Conservation (phyloP, 306 rosid species). For the Cucurbita pepo region DNA sequence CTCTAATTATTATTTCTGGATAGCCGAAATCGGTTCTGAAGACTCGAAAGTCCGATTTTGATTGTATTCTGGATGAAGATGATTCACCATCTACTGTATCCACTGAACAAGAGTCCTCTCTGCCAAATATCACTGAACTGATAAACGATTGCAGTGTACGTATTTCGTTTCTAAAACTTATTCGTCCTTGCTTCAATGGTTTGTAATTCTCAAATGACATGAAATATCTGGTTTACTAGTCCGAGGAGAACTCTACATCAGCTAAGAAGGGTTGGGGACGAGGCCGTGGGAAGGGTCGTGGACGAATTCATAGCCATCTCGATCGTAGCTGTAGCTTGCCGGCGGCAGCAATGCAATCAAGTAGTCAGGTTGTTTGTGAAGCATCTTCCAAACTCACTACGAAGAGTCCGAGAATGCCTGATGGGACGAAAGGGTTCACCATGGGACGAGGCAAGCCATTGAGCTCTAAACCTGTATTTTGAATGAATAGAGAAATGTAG, state of each 20-base stretch:
- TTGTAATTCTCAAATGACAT: not conserved
- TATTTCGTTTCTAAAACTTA: not conserved
- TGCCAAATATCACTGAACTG: conserved; percentile 26
- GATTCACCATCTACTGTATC: conserved; percentile 37
- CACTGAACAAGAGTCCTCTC: conserved; percentile 33
- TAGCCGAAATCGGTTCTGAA: conserved; percentile 89
- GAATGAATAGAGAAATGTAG: conserved; percentile 1
- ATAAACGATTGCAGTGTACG: conserved; percentile 45
- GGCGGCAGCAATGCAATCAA: conserved; percentile 29
- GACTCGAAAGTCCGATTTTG: conserved; percentile 62
- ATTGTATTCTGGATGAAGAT: conserved; percentile 46
- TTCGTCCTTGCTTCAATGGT: not conserved
- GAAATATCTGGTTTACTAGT: conserved; percentile 18
- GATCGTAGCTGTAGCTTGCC: conserved; percentile 56
- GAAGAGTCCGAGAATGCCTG: conserved; percentile 93
- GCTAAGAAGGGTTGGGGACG: conserved; percentile 69
- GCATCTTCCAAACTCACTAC: conserved; percentile 24
- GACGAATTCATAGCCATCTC: conserved; percentile 29
- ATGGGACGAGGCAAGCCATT: conserved; percentile 78
- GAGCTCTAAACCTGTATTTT: conserved; percentile 13
- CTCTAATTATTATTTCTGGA: not conserved
- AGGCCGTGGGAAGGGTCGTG: conserved; percentile 59
- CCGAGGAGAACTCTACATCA: conserved; percentile 38
- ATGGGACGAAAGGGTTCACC: conserved; percentile 87
- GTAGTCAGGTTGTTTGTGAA: conserved; percentile 26